Base-by-base conservation (phyloP, 2,329 filamentous ascomycete species). In the Aspergillus fumigatiaffinis region DNA sequence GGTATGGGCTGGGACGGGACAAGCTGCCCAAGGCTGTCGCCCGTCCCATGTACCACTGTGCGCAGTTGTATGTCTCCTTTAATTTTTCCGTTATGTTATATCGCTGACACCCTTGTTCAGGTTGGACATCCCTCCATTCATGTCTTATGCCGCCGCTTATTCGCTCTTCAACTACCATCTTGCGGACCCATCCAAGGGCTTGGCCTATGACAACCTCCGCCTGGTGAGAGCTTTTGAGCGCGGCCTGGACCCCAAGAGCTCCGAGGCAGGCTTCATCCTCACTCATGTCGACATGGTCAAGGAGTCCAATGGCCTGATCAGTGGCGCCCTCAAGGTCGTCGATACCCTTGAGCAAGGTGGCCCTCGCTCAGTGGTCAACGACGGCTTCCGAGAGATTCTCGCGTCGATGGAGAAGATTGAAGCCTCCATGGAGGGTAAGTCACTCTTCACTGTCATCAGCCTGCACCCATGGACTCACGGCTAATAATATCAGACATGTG, bases 211-310 rank as follows among this genome's bases (percentile, higher is more conserved):
- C 42, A 87, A 87, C 78, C 81, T 97, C 25, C 88, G 91, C 10
- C 85, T 97, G 32, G 87, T 97, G 69, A 90, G 93, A 38, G 93
- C 91, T 25, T 97, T 97, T 67, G 92, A 97, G 76, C 85, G 88
- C 66, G 93, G 93, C 14, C 85, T 96, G 8, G 90, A 97, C 72
- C 90, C 90, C 0, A 83, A 82, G 32, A 95, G 91, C 3, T 96
- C 92, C 7, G 93, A 97, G 74, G 93, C 93, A 0, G 93, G 93
- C 51, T 97, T 97, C 72, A 91, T 97, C n/a, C 84, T 97, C 12
- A 92, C 94, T 4, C 93, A 97, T 73, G 87, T 97, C 52, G 91
- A 95, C 75, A 97, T 97, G 92, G 93, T 96, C 51, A 87, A 87
- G 71, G 86, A 96, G 74, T 92, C 92, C 0, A 88, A 88, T 0